These are phyloP conservation scores for Dryadomyces quercivorus DNA, from an alignment of 2,329 filamentous ascomycete species.

Conservation along the genomic window DNA sequence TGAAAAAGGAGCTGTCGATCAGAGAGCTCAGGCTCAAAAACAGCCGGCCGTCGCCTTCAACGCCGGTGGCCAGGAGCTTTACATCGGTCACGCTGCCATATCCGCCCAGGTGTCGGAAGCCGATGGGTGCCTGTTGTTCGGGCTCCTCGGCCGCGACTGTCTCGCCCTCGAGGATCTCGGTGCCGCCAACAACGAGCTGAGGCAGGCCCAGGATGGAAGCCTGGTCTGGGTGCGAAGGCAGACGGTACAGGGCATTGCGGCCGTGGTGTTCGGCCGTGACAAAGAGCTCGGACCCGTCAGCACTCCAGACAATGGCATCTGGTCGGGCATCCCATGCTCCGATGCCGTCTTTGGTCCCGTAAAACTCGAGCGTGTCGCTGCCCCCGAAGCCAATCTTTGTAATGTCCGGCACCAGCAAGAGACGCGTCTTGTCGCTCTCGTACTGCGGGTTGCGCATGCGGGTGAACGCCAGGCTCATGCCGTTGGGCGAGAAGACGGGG, in stretches of 20 bases:
- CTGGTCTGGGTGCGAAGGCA: conserved; percentile 41
- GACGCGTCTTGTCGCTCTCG: conserved; percentile 64
- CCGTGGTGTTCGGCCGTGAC: conserved; percentile 64
- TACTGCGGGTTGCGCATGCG: conserved; percentile 69
- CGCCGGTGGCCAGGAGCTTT: conserved; percentile 29
- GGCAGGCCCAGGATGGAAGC: conserved; percentile 26
- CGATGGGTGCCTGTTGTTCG: not conserved
- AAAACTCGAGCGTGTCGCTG: conserved; percentile 47
- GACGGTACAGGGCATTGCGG: conserved; percentile 46
- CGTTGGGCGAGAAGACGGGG: conserved; percentile 65
- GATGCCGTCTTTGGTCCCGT: conserved; percentile 46
- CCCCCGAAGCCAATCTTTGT: conserved; percentile 28
- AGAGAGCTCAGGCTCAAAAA: conserved; percentile 58
- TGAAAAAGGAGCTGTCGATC: conserved; percentile 61
- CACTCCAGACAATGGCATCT: conserved; percentile 42
- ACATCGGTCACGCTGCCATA: conserved; percentile 44
- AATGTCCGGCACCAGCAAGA: conserved; percentile 53
- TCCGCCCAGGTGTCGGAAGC: conserved; percentile 6
- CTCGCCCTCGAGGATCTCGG: conserved; percentile 12
- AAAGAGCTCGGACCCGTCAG: conserved; percentile 51
- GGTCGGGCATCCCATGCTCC: conserved; percentile 50
- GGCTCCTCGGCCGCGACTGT: not conserved
- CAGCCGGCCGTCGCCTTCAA: conserved; percentile 28
- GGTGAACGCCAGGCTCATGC: conserved; percentile 60
- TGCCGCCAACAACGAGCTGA: conserved; percentile 27